These are phyloP conservation scores for Sugiyamaella novakii DNA, from an alignment of 1,139 yeast species.

Conservation along the genomic window DNA sequence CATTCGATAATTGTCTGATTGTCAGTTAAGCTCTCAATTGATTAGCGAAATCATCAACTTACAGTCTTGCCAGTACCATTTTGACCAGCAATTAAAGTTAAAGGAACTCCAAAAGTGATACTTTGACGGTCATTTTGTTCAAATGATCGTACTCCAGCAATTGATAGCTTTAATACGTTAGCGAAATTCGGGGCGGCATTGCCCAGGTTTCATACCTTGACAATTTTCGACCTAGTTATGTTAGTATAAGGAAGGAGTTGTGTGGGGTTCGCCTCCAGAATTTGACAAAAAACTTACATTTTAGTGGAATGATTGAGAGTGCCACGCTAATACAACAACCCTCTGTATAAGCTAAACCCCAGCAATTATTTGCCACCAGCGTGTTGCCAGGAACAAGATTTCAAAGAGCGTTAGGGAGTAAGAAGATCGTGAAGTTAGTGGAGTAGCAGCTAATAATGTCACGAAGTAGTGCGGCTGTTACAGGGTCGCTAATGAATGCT, in stretches of 20 bases:
- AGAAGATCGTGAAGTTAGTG: too few species aligned
- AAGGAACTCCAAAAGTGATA: slow-evolving; percentile 85
- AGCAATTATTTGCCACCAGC: too few species aligned
- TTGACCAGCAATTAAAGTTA: slow-evolving; percentile 92
- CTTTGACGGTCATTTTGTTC: slow-evolving; percentile 81
- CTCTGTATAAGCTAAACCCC: too few species aligned
- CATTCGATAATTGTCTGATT: slow-evolving; percentile 82
- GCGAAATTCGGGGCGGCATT: too few species aligned
- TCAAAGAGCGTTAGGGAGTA: too few species aligned
- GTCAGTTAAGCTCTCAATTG: not conserved
- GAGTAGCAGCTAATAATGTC: too few species aligned
- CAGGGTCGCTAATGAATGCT: too few species aligned
- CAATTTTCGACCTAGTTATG: slow-evolving; percentile 37
- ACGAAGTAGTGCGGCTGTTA: too few species aligned
- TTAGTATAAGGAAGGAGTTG: slow-evolving; percentile 1
- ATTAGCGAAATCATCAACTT: slow-evolving; percentile 22
- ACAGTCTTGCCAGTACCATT: slow-evolving; percentile 97
- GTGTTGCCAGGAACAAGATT: too few species aligned
- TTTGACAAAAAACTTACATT: too few species aligned
- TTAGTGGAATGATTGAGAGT: not conserved
- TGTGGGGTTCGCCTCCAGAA: too few species aligned
- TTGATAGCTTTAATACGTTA: slow-evolving; percentile 57
- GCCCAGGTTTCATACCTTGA: slow-evolving; percentile 38
- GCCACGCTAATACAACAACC: too few species aligned
- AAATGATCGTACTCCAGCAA: slow-evolving; percentile 89